Evolutionary conservation across 306 rosid species (phyloP).

Genomic region (Vicia faba): DNA sequence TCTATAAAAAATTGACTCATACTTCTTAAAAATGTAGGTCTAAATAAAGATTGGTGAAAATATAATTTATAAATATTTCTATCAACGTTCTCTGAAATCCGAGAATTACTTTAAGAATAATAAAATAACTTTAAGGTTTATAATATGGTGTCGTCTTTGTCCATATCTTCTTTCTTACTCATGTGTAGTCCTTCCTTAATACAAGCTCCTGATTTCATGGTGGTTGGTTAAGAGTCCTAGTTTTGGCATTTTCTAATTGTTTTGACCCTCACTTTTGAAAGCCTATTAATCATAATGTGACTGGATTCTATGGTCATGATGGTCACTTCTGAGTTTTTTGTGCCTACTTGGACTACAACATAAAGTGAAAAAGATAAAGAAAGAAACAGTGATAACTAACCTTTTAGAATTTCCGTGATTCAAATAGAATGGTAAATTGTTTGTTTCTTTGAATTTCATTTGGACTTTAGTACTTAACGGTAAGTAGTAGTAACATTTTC

Average conservation of each 20-base stretch:
- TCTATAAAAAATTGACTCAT: neutral
- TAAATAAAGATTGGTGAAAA: too few species aligned
- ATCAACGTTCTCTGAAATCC: too few species aligned
- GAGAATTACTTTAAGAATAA: neutral
- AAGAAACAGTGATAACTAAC: slow-evolving; percentile 34
- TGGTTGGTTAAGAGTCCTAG: slow-evolving; percentile 37
- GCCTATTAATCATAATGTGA: slow-evolving; percentile 41
- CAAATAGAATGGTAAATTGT: slow-evolving; percentile 38
- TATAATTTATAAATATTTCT: neutral
- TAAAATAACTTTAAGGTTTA: neutral
- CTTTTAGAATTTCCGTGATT: slow-evolving; percentile 43
- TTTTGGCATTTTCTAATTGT: slow-evolving; percentile 53
- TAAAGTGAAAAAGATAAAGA: slow-evolving; percentile 25
- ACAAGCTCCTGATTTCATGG: slow-evolving; percentile 38
- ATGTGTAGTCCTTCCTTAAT: slow-evolving; percentile 37
- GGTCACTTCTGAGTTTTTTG: slow-evolving; percentile 41
- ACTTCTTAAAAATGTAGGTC: too few species aligned
- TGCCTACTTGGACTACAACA: slow-evolving; percentile 41
- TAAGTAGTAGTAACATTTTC: slow-evolving; percentile 31
- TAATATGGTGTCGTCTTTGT: neutral
- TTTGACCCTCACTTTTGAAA: slow-evolving; percentile 34
- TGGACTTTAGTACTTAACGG: slow-evolving; percentile 35
- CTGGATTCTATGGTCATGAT: slow-evolving; percentile 34
- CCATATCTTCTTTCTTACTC: slow-evolving; percentile 34
- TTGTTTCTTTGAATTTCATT: slow-evolving; percentile 38